Percentiles rank a stretch among this genome's conserved stretches.
Conservation (phyloP, 345 rosid genomes). For the Arabis hirsuta region DNA sequence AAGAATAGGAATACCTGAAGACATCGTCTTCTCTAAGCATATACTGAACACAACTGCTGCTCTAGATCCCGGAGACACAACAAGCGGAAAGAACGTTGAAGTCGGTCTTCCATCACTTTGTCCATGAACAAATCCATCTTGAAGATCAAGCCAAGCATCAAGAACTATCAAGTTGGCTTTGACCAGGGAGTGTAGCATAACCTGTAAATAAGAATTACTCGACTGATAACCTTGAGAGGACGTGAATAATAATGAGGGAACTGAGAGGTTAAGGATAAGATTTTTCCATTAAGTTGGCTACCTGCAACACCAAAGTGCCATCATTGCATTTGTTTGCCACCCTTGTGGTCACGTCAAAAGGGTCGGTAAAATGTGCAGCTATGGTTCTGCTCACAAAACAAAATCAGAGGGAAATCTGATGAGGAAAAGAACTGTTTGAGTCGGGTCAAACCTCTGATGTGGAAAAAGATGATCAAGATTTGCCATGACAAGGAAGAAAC, state of each 20-base stretch:
- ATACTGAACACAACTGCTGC: slow-evolving; percentile 80
- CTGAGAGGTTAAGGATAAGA: slow-evolving; percentile 22
- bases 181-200: slow-evolving; percentile 86
- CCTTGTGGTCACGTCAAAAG: slow-evolving; percentile 86
- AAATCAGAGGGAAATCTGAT: slow-evolving; percentile 27
- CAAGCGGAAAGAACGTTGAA: slow-evolving; percentile 77
- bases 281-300: slow-evolving; percentile 35
- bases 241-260: slow-evolving; percentile 10
- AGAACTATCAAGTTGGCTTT: slow-evolving; percentile 77
- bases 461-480: slow-evolving; percentile 25
- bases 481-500: slow-evolving; percentile 20
- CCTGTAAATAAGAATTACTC: slow-evolving; percentile 51
- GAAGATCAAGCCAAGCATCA: slow-evolving; percentile 96
- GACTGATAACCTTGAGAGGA: slow-evolving; percentile 21
- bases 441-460: slow-evolving; percentile 11
- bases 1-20: slow-evolving; percentile 54
- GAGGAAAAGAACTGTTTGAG: slow-evolving; percentile 21
- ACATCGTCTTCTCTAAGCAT: slow-evolving; percentile 55
- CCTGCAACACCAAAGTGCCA: slow-evolving; percentile 89
- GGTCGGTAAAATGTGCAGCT: slow-evolving; percentile 95
- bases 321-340: slow-evolving; percentile 83
- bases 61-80: slow-evolving; percentile 77
- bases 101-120: slow-evolving; percentile 79
- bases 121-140: slow-evolving; percentile 86
- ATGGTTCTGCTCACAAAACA: slow-evolving; percentile 63